Base-by-base conservation (phyloP, 148 eudicot genomes). In the Drosera capensis region DNA sequence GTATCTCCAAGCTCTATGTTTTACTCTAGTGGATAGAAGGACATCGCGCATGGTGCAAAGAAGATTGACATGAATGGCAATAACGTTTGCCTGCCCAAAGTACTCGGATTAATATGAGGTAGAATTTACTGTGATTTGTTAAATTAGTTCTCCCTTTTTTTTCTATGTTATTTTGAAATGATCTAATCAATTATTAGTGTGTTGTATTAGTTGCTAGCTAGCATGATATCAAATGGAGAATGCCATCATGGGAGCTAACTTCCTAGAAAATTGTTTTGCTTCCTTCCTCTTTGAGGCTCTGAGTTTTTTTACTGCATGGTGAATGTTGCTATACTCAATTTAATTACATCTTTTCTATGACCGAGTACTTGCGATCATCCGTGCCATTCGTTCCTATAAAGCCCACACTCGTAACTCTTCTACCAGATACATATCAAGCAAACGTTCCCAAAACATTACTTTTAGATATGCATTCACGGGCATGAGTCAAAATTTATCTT, bases 1-100 rank as follows among this genome's bases (percentile, higher is more conserved):
- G 45, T 63, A 1, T 48, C 75, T 12, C 49, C 75, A 9, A 56
- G 65, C 59, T 56, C 67, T 2, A 51, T 70, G 14, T 70, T 70
- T 36, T 75, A 67, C 63, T 49, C 73, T 48, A 48, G 52, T 28
- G 31, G 31, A 3, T 28, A 28, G 9, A 28, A 28, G 6, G 4
- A 28, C 6, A 9, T 28, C 6, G 31, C 11, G 38, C 3, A 5
- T 13, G 38, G 38, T 5, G 38, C n/a, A 34, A 4, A 5, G 14
- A 34, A 34, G n/a, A 13, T 0, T 15, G 5, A 47, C 39, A 34
- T 34, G 11, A 34, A 11, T 11, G 38, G 38, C 38, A 34, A 11
- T 11, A 5, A 34, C 38, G 11, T 34, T 34, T 4, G 13, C n/a
- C 38, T 2, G 13, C 5, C 13, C 6, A n/a, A n/a, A n/a, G n/a